Base-by-base conservation (phyloP, 2,329 filamentous ascomycete species). In the Scedosporium minutisporum region DNA sequence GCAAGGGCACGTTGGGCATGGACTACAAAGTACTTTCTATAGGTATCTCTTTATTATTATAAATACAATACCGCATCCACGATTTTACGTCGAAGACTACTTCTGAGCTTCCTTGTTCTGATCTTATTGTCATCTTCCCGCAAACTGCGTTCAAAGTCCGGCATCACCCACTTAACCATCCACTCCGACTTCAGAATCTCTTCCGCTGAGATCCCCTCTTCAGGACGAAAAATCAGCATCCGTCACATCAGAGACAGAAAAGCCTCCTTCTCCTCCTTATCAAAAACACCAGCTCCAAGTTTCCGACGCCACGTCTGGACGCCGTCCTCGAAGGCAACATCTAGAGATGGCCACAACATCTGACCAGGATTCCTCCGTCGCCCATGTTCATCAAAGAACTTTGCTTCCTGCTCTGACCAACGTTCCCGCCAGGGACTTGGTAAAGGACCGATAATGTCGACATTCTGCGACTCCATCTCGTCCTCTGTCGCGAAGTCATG, bases 171-270 rank as follows among this genome's bases (percentile, higher is more conserved):
- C 38, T 71, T 73, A 0, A 68, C 65, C 67, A 74, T 73, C 72
- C 72, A 75, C 25, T 73, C 68, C 0, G 71, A 75, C 60, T 60
- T 58, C 6, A 74, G 63, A 1, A 75, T 67, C 53, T 71, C 66
- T 10, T 71, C 63, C 18, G 65, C 68, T 16, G 71, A 69, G 16
- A 66, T 65, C 61, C 72, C 66, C 9, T 71, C 66, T 60, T 71
- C 67, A 0, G 70, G 70, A 10, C 64, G 64, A 33, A 71, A 73
- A 44, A 27, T 60, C 21, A 74, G 62, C 71, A 74, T 74, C 4
- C 63, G 62, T 3, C 67, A 67, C 63, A 74, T 70, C 63, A 74
- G 60, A 16, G 69, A 68, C 2, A 73, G 58, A 51, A 73, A 63
- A 1, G 64, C 64, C 23, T 10, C 12, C 38, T 60, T 61, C 48